Base-by-base conservation (phyloP, 192 early-diverging fungal genomes). In the Diversispora epigaea region DNA sequence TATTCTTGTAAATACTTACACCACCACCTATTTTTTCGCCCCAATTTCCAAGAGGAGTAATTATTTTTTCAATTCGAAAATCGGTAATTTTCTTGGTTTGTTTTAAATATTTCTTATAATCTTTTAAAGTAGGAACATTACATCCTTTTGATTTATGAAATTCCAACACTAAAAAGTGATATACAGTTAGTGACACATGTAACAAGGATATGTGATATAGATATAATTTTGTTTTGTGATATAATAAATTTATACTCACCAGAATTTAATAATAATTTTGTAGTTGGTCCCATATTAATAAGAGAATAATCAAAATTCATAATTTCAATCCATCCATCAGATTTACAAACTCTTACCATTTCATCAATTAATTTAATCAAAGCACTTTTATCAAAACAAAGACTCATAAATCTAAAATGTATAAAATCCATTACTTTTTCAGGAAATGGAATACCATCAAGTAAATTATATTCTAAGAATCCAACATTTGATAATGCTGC, bases 321-420 rank as follows among this genome's bases (percentile, higher is more conserved):
- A 66, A 82, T 77, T 43, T 82, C 81, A 39, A 82, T 73, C 79
- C 78, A 82, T 19, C 81, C 81, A 19, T 32, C 60, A 46, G 68
- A 73, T 76, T 76, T 77, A 39, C 78, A 80, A 5, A 82, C 81
- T 65, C 81, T 45, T 39, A 82, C 61, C 49, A 79, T 44, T 46
- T 82, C 81, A 5, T 66, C 68, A 39, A 82, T 52, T 17, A 68
- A n/a, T 49, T 49, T 19, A 19, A 6, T 7, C 45, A n/a, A 68
- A 17, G 11, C 39, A 68, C 21, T 22, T 45, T 46, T 15, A 22
- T 22, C 6, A 12, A 68, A 22, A 8, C 7, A 15, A 21, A 68
- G 19, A 22, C 6, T 14, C 17, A 68, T 25, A 46, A 15, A 15
- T 15, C 67, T 68, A 8, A 49, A 6, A 49, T 39, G 21, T 14